Base-by-base conservation (phyloP, 352 stramenopile genomes). In the Pythium dissotocum region DNA sequence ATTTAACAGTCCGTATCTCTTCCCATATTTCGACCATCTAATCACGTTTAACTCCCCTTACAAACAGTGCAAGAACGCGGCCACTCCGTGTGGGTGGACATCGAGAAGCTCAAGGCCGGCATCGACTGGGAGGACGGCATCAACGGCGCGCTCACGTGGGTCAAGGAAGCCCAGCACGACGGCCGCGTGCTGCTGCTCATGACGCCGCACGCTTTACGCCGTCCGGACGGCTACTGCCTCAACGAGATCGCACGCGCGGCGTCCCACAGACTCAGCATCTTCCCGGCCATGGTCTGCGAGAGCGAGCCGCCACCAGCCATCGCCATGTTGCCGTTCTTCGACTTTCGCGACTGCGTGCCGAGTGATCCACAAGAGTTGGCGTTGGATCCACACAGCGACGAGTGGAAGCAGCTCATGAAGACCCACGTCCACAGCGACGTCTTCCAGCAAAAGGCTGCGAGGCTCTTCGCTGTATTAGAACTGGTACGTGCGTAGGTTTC, bases 81-180 rank as follows among this genome's bases (percentile, higher is more conserved):
- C 0, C 85, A 93, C 59, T 64, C 66, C 8, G 85, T 93, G 56
- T 93, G 85, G 85, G 77, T 93, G 6, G 85, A 93, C 57, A 79
- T 84, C 30, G 85, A 93, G 68, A 80, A 76, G 56, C 72, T 93
- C 18, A 86, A 85, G 12, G 78, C 83, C 0, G 85, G 85, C 28
- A 78, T 90, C 30, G 83, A 93, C 71, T 93, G 85, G 85, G 85
- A 93, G 58, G 77, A 90, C 61, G 83, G 83, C 62, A 93, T 93
- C 72, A 80, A 78, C 5, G 64, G 77, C 14, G 85, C 71, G 8
- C 63, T 93, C 38, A 82, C 78, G 40, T 89, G 83, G 79, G 81
- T 89, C 30, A 86, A 88, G 24, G 83, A 93, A 32, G 85, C 83
- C 6, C 79, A 88, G 60, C 65, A 85, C 58, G 80, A 93, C 57